phyloP scores from a whole-genome alignment of 768 basidiomycete genomes.

The Daedaleopsis sinensis region DNA sequence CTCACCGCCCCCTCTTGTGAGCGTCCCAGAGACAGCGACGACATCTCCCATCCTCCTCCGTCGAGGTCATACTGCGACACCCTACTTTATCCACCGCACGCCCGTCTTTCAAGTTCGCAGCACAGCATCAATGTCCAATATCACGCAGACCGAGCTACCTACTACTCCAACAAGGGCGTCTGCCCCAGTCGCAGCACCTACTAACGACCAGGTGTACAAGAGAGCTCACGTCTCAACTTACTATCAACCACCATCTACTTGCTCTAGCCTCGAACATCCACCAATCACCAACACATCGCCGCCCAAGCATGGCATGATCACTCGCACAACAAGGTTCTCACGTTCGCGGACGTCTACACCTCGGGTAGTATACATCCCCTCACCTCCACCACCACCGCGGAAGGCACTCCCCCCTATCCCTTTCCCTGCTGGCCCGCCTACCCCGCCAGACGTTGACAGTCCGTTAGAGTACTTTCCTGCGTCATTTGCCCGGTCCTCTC shows the following conservation, averaged over 20 bases:
- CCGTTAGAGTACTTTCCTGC: no score
- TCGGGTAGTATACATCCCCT: neutral
- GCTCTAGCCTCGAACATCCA: no score
- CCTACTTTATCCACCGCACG: conserved; percentile 11
- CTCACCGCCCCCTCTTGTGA: neutral
- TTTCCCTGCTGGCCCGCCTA: conserved; percentile 5
- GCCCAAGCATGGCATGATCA: no score
- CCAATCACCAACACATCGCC: no score
- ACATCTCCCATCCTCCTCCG: conserved; percentile 11
- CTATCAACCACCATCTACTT: neutral
- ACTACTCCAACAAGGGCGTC: neutral
- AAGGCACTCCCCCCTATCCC: conserved; percentile 18
- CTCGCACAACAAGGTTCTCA: neutral
- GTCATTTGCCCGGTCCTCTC: no score
- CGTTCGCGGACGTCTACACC: neutral
- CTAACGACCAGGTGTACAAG: neutral
- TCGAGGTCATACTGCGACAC: conserved; percentile 5
- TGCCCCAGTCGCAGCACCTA: neutral
- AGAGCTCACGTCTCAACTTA: neutral
- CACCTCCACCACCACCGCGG: conserved; percentile 6
- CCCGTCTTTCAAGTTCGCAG: neutral
- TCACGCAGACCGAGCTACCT: conserved; percentile 1
- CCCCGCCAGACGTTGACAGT: neutral
- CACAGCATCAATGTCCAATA: conserved; percentile 1
- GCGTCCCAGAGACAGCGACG: conserved; percentile 2